Evolutionary conservation across 331 rosid genomes (phyloP), one percentile per base, ranked within the genome.

Genomic region (Pyracantha coccinea): DNA sequence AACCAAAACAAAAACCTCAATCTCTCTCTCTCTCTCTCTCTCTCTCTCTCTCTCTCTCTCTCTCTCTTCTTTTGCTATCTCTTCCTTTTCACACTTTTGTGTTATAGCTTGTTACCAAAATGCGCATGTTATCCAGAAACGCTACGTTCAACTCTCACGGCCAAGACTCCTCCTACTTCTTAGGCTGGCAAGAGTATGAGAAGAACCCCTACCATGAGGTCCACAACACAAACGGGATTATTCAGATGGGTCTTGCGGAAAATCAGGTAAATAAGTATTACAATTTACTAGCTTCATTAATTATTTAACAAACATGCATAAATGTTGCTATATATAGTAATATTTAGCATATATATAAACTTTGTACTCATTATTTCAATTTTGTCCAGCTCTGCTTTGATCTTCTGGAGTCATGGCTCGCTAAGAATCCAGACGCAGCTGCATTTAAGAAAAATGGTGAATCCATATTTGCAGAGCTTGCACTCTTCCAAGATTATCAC

Each of bases 181-280:
- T 92, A 72, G 99, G 99, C 19, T 95, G 97, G 99, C 78, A 88
- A 24, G 98, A 91, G 77, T 95, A 90, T 25, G 98, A 95, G 81
- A 95, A 89, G 70, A 90, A 90, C 50, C 92, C 99, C 14, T 90
- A 77, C 67, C 85, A 90, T 57, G 86, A 85, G 74, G 55, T 66
- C 67, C 28, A 19, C 20, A 95, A 95, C 75, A 93, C 96, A 16
- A 83, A 89, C 6, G 99, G 99, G 80, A 95, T 95, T 41, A 89
- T 95, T 81, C 99, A 95, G 77, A 95, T 95, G 99, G 99, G 99
- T 69, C 98, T 95, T 3, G 99, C 99, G 0, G 99, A 95, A 74
- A 95, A 95, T 86, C 99, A 94, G 90, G 97, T 86, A 55, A 61
- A 61, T n/a, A 52, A 69, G 63, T 15, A 60, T 20, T n/a, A 21